Base-by-base conservation (phyloP, 352 stramenopile genomes). In the Phytophthora constricta region DNA sequence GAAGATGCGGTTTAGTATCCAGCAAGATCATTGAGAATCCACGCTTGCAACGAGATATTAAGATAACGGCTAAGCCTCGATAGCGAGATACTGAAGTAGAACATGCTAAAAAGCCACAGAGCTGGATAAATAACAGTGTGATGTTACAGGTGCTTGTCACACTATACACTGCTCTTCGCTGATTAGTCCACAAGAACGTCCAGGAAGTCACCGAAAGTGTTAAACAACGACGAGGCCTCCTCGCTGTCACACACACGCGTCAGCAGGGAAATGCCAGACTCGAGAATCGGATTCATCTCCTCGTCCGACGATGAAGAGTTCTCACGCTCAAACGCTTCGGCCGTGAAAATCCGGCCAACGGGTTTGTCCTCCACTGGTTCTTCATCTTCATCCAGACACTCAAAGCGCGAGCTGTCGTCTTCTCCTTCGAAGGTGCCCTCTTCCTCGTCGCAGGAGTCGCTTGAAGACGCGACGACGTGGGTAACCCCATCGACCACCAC, bases 161-260 rank as follows among this genome's bases (percentile, higher is more conserved):
- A 47, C 2, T n/a, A n/a, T 47, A 47, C 17, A 10, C 16, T 47
- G 19, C 19, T n/a, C 41, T 47, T 22, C 9, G 7, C 22, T 20
- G 3, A 14, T 76, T 72, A 89, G 19, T 89, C 72, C 27, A 91
- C 72, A 17, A 92, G 62, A 17, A 88, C 75, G 28, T 93, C 84
- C 22, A 93, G 43, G 46, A 93, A 88, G 61, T 91, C 74, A 23
- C 80, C 82, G 33, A 93, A 87, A 3, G 80, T 79, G 64, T 91
- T 90, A 42, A 93, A 84, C 23, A 93, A 67, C 42, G 79, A 82
- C 41, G 79, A 65, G 16, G 82, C 73, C 51, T 89, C 79, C 34
- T 91, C 57, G 37, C 79, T 91, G 45, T 90, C 80, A 34, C 81
- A 88, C 13, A 89, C 70, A 45, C 70, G 72, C 16, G 74, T 68